Evolutionary conservation across 441 rosid genomes (phyloP), one percentile per base, ranked within the genome.

Genomic region (Arabidopsis hybrid): DNA sequence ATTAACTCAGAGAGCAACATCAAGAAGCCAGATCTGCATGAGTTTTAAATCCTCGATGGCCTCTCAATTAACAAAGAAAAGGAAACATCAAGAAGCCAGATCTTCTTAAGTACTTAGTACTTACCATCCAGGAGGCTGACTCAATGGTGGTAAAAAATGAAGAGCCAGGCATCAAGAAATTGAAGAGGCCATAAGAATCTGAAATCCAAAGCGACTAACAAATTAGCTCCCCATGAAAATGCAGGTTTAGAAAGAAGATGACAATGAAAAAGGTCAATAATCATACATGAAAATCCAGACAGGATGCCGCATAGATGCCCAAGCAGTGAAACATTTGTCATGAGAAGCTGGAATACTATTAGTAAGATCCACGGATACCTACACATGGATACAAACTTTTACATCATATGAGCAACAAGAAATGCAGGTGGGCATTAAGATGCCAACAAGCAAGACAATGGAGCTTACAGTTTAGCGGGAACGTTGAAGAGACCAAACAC

Each of bases 251-350:
- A 45, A 60, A 58, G 53, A 43, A 14, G 2, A 57, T 40, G 53
- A 14, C 18, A 58, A 52, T 3, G 70, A 69, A 53, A 64, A 17
- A 68, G 56, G 66, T 14, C 74, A 45, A 26, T 39, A 35, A 77
- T 1, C 89, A 50, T 78, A 92, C 98, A 95, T 76, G 97, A 92
- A 87, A 91, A 92, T 67, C 99, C 97, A 29, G 98, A 92, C 72
- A 95, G 78, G 85, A 95, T 92, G 81, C 99, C 98, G 49, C 95
- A 92, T 16, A 95, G 88, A 75, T 92, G 99, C 59, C 99, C 99
- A 51, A 95, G 95, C 69, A 95, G 88, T 6, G 99, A 95, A 56
- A 95, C 95, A 72, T 95, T 95, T 63, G 95, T 69, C 97, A 95
- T 89, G 56, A 95, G 91, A 82, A 91, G 78, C 85, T 92, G 97